phyloP scores from a whole-genome alignment of 768 basidiomycete genomes.

The Tricholoma sp. region DNA sequence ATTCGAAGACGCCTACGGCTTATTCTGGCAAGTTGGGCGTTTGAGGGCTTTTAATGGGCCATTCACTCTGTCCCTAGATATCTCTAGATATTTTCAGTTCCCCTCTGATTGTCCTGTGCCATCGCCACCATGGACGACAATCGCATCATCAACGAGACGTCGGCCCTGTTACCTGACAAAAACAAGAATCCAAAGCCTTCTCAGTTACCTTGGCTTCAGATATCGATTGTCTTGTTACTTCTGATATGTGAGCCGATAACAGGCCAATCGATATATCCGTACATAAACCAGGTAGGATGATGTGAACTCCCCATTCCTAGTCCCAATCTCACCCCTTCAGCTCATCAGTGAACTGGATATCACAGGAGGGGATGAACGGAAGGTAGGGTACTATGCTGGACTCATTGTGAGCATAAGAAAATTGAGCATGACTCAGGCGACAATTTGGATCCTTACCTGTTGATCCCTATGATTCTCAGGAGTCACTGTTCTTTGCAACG shows the following conservation, averaged over 20 bases:
- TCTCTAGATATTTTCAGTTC: not conserved
- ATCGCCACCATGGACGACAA: not conserved
- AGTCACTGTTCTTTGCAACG: constrained; percentile 56
- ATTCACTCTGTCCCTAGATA: not conserved
- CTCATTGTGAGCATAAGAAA: constrained; percentile 41
- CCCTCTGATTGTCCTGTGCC: not conserved
- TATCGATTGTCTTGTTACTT: constrained; percentile 30
- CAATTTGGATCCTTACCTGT: not conserved
- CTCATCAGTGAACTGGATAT: constrained; percentile 32
- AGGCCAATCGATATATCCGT: constrained; percentile 38
- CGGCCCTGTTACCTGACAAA: not conserved
- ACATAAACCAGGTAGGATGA: constrained; percentile 36
- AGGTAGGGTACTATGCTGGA: constrained; percentile 46
- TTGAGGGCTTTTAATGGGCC: not conserved
- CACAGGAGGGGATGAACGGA: constrained; percentile 37
- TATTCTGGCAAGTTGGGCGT: not conserved
- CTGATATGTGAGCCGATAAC: constrained; percentile 30
- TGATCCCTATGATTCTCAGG: constrained; percentile 26
- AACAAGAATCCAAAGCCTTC: not conserved
- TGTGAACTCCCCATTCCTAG: not conserved
- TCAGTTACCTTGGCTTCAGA: constrained; percentile 35
- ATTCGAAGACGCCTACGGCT: not conserved
- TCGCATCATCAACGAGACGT: not conserved
- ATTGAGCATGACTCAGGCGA: constrained; percentile 10
- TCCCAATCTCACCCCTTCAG: not conserved